Evolutionary conservation across 805 yeast species (phyloP).

Genomic region (Debaryomyces prosopidis): DNA sequence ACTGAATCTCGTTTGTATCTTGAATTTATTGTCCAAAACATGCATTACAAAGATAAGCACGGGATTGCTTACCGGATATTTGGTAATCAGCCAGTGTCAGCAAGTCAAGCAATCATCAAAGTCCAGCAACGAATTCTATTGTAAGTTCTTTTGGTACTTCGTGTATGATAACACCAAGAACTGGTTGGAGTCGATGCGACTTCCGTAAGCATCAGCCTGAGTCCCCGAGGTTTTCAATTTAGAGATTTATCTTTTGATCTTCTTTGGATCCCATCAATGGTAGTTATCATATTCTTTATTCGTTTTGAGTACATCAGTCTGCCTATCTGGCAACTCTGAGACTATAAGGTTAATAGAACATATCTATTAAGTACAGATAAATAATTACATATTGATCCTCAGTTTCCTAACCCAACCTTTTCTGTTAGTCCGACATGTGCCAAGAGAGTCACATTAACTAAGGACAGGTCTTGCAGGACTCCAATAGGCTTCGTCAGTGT

Average conservation of each 20-base stretch:
- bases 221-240: slow-evolving; percentile 55
- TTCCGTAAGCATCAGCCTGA: slow-evolving; percentile 40
- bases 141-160: slow-evolving; percentile 53
- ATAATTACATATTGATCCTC: no score
- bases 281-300: slow-evolving; percentile 15
- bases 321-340: slow-evolving; percentile 13
- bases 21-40: slow-evolving; percentile 93
- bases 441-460: no score
- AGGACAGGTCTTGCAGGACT: no score
- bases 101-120: slow-evolving; percentile 79
- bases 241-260: slow-evolving; percentile 49
- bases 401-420: no score
- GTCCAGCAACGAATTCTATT: slow-evolving; percentile 52
- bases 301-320: slow-evolving; percentile 11
- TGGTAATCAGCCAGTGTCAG: slow-evolving; percentile 50
- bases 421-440: no score
- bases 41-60: slow-evolving; percentile 57
- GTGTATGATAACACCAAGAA: slow-evolving; percentile 40
- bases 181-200: slow-evolving; percentile 9
- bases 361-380: no score
- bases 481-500: no score
- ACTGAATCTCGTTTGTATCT: slow-evolving; percentile 81
- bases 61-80: slow-evolving; percentile 47
- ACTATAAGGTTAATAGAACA: no score
- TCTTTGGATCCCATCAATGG: slow-evolving; percentile 41